phyloP scores from a whole-genome alignment of 768 basidiomycete genomes.

The Agaricus sinodeliciosus region DNA sequence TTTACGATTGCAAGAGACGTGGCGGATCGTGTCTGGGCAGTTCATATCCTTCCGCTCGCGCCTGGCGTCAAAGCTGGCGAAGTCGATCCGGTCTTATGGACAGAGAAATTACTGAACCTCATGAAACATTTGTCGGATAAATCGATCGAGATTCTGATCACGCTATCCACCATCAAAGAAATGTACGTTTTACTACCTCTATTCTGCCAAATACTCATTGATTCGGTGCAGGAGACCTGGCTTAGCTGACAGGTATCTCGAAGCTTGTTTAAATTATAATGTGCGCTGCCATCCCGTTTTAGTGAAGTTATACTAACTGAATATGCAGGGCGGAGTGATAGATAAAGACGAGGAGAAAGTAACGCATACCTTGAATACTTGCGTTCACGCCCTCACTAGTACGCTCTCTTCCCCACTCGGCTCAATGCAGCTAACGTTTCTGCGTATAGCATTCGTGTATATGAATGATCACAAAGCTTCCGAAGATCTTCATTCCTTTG shows the following conservation, averaged over 20 bases:
- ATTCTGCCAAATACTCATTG: neutral
- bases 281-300: conserved; percentile 37
- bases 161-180: conserved; percentile 56
- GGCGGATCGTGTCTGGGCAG: conserved; percentile 62
- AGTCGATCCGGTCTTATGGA: conserved; percentile 79
- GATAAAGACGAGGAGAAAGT: conserved; percentile 73
- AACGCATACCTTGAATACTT: conserved; percentile 41
- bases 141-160: conserved; percentile 49
- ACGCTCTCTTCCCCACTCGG: neutral
- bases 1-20: conserved; percentile 32
- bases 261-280: conserved; percentile 75
- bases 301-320: conserved; percentile 1
- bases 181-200: conserved; percentile 35
- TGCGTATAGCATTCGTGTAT: conserved; percentile 35
- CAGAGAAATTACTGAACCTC: conserved; percentile 69
- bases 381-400: conserved; percentile 56
- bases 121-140: conserved; percentile 64
- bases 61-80: conserved; percentile 43
- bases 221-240: conserved; percentile 50
- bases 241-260: conserved; percentile 62
- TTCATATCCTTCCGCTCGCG: conserved; percentile 66
- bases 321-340: conserved; percentile 75
- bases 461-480: conserved; percentile 67
- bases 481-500: conserved; percentile 79
- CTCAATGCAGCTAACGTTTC: neutral